phyloP scores from a whole-genome alignment of 495 filamentous ascomycete species.

The Apodospora peruviana region DNA sequence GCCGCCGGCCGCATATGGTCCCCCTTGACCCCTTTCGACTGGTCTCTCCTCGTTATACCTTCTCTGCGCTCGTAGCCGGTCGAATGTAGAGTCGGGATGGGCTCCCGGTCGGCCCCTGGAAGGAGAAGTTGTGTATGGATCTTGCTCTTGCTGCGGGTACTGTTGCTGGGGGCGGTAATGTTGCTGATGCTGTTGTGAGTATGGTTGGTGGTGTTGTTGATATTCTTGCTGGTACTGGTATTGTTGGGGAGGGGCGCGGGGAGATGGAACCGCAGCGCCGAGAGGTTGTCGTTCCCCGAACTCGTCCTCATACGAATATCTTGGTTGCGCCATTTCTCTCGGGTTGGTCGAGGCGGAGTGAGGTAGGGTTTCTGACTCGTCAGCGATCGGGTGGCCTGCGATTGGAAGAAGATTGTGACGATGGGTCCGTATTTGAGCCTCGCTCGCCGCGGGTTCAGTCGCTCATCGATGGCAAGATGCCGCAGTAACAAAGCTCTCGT shows the following conservation, averaged over 20 bases:
- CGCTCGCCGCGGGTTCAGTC: too few relatives aligned
- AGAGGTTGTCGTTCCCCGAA: conserved; percentile 35
- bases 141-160: conserved; percentile 21
- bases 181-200: conserved; percentile 14
- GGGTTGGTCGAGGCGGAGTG: conserved; percentile 6
- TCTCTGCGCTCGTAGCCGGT: conserved; percentile 31
- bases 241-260: conserved; percentile 1
- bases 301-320: conserved; percentile 29
- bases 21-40: conserved; percentile 7
- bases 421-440: too few relatives aligned
- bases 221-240: conserved; percentile 9
- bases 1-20: conserved; percentile 12
- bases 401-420: neutral
- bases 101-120: conserved; percentile 24
- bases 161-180: conserved; percentile 11
- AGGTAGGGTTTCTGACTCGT: neutral
- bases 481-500: too few relatives aligned
- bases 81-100: conserved; percentile 40
- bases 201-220: conserved; percentile 15
- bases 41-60: conserved; percentile 28
- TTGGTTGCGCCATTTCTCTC: conserved; percentile 18
- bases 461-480: too few relatives aligned
- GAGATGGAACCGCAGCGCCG: conserved; percentile 13
- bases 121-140: conserved; percentile 17
- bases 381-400: neutral